phyloP scores from a whole-genome alignment of 768 basidiomycete species.

The Dacryopinax spathularia region DNA sequence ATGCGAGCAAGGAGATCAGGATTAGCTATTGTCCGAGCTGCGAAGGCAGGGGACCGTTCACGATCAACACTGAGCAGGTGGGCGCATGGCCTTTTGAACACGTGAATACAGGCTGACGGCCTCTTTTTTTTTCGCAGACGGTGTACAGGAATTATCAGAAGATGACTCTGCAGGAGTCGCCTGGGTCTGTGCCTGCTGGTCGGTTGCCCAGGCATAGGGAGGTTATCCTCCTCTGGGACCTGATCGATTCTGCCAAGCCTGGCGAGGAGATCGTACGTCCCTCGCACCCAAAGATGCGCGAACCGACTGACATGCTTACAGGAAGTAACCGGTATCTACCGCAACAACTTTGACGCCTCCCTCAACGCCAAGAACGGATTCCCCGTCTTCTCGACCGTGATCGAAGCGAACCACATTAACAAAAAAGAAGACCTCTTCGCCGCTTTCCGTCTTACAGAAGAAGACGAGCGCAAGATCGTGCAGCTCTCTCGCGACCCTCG shows the following conservation, averaged over 20 bases:
- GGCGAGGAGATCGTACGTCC: slow-evolving; percentile 86
- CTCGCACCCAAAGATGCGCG: not conserved
- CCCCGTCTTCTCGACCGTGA: slow-evolving; percentile 95
- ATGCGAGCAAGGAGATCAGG: slow-evolving; percentile 83
- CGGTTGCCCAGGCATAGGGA: slow-evolving; percentile 93
- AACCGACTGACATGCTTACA: slow-evolving; percentile 23
- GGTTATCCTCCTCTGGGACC: slow-evolving; percentile 91
- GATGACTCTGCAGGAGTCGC: slow-evolving; percentile 96
- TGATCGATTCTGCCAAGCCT: slow-evolving; percentile 95
- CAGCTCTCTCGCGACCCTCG: slow-evolving; percentile 78
- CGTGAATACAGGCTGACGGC: not conserved
- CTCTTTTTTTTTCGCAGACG: slow-evolving; percentile 43
- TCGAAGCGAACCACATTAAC: slow-evolving; percentile 97
- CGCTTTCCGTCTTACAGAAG: slow-evolving; percentile 93
- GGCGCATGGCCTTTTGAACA: slow-evolving; percentile 5
- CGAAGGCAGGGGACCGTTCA: slow-evolving; percentile 88
- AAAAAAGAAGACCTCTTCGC: slow-evolving; percentile 99
- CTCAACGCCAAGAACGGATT: slow-evolving; percentile 98
- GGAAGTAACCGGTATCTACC: slow-evolving; percentile 97
- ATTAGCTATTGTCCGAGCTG: slow-evolving; percentile 91
- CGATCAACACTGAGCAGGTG: slow-evolving; percentile 92
- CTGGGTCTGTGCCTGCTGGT: slow-evolving; percentile 94
- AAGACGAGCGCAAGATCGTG: slow-evolving; percentile 88
- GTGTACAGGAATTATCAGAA: slow-evolving; percentile 98
- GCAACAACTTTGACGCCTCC: slow-evolving; percentile 97